Conservation (phyloP, 2,329 filamentous ascomycete genomes). For the Dactylellina cionopaga region DNA sequence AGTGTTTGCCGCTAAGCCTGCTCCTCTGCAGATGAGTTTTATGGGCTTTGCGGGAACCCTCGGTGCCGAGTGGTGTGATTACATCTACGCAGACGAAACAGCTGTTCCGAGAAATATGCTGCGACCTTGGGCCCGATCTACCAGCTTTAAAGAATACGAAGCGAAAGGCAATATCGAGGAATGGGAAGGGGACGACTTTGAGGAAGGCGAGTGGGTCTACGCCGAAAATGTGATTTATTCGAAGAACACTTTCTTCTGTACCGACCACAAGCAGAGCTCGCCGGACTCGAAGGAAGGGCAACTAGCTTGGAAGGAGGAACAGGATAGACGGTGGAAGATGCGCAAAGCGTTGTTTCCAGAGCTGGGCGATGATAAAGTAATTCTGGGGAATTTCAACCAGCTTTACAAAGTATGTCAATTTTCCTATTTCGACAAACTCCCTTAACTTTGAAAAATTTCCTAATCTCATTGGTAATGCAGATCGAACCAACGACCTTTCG, state of each 20-base stretch:
- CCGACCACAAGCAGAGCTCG: slow-evolving; percentile 92
- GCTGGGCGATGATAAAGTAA: slow-evolving; percentile 82
- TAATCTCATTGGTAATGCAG: slow-evolving; percentile 63
- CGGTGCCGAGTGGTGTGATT: slow-evolving; percentile 98
- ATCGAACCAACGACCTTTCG: slow-evolving; percentile 97
- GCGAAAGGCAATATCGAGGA: slow-evolving; percentile 64
- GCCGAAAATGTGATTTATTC: slow-evolving; percentile 97
- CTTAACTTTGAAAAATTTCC: slow-evolving; percentile 1
- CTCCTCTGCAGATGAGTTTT: slow-evolving; percentile 98
- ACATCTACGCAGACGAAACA: slow-evolving; percentile 87
- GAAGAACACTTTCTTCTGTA: slow-evolving; percentile 96
- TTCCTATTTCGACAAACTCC: slow-evolving; percentile 20
- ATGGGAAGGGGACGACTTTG: slow-evolving; percentile 71
- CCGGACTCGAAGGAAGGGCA: slow-evolving; percentile 74
- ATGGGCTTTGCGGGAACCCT: slow-evolving; percentile 98
- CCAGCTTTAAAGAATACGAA: slow-evolving; percentile 78
- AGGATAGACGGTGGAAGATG: slow-evolving; percentile 86
- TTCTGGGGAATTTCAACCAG: slow-evolving; percentile 98
- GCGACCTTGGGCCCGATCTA: slow-evolving; percentile 66
- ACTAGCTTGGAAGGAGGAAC: slow-evolving; percentile 84
- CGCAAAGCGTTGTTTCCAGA: slow-evolving; percentile 89
- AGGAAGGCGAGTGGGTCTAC: slow-evolving; percentile 87
- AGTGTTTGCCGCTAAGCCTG: slow-evolving; percentile 91
- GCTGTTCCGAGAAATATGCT: slow-evolving; percentile 85
- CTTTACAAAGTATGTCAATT: slow-evolving; percentile 95